Evolutionary conservation across 345 rosid species (phyloP), one percentile per base, ranked within the genome.

Genomic region (Eucalyptus shirleyi): DNA sequence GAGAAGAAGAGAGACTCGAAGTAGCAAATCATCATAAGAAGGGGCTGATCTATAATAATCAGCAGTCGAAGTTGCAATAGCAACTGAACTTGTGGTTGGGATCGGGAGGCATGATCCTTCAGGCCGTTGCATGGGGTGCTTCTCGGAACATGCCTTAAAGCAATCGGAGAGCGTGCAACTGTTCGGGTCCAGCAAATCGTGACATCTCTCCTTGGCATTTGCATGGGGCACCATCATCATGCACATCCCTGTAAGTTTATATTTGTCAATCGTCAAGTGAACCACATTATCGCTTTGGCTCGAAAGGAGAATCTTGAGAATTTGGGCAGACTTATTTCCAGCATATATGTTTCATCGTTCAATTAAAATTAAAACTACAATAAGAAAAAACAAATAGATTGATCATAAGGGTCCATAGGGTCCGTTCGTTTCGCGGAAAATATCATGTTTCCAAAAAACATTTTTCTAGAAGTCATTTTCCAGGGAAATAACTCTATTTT

Each of bases 391-490:
- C 0, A 65, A 8, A 65, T n/a, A 8, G 19, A n/a, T n/a, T 65
- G 77, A 65, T 15, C 40, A 50, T 50, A 50, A 50, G 1, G 51
- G 6, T 0, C 17, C 6, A 0, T 14, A 50, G 1, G 51, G 6
- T 0, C 17, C 6, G 0, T 14, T 50, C 6, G 0, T 50, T 50
- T 50, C 0, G 3, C 0, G 1, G 1, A 50, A 50, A 50, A 50
- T 50, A 50, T 50, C 51, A 50, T 50, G 0, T 50, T 50, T 50
- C 0, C 6, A 0, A 0, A 50, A 50, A 50, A 50, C 2, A 50
- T 50, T 5, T 50, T 0, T 3, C 51, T 50, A 50, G 0, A 50
- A 50, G 6, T 50, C 17, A 50, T 50, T 50, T 50, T 14, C 1
- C 51, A 1, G 2, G 17, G 14, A 50, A 50, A 50, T 50, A 0